Conservation (phyloP, 2,329 filamentous ascomycete genomes). For the Monilinia fructigena region DNA sequence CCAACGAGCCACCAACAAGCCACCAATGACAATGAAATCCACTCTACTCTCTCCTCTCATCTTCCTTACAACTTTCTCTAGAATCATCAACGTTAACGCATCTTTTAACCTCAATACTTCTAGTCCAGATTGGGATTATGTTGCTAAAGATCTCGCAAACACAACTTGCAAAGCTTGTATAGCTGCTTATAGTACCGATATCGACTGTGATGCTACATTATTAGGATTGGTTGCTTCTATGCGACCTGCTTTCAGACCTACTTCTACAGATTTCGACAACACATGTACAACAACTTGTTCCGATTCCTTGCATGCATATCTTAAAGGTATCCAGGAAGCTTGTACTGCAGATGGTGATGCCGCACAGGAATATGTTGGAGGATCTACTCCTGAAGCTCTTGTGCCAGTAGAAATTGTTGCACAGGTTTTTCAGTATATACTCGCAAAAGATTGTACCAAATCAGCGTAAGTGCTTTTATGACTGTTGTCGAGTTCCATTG, state of each 20-base stretch:
- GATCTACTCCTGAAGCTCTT: constrained; percentile 33
- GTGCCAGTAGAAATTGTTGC: constrained; percentile 23
- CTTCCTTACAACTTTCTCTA: not conserved
- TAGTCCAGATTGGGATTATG: constrained; percentile 39
- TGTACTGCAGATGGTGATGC: constrained; percentile 37
- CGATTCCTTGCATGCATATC: constrained; percentile 34
- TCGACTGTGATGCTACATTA: constrained; percentile 39
- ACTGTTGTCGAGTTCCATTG: not conserved
- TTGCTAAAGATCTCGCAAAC: constrained; percentile 37
- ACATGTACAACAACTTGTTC: constrained; percentile 37
- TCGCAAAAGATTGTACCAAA: constrained; percentile 3
- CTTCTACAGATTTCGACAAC: constrained; percentile 32
- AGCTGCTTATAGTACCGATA: constrained; percentile 37
- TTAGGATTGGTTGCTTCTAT: constrained; percentile 38
- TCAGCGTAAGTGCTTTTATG: constrained; percentile 23
- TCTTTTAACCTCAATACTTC: constrained; percentile 37
- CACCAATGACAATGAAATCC: not conserved
- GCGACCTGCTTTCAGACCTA: constrained; percentile 36
- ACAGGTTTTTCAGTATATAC: constrained; percentile 23
- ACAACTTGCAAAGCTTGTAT: constrained; percentile 39
- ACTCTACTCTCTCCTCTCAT: not conserved
- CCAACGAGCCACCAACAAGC: not conserved
- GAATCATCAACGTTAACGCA: constrained; percentile 1
- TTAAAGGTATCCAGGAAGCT: constrained; percentile 34
- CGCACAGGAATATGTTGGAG: constrained; percentile 28